These are phyloP conservation scores for Penicillium sp. DNA, from an alignment of 2,329 filamentous ascomycete genomes.

Conservation along the genomic window DNA sequence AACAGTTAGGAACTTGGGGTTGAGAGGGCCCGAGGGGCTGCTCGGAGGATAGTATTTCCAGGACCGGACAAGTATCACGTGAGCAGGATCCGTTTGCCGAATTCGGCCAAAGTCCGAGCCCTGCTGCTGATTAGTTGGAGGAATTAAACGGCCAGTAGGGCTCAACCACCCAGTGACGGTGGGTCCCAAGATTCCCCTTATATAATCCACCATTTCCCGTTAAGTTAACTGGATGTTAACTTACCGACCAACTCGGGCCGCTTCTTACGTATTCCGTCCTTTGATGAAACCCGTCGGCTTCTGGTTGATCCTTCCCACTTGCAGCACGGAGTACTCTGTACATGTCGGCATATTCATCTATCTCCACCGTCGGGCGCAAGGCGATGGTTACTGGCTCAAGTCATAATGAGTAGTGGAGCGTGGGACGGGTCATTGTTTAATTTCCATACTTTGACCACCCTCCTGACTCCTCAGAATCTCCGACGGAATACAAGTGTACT, in stretches of 20 bases:
- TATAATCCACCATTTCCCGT: background rate
- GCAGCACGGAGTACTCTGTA: background rate
- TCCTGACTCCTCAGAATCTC: too few species aligned
- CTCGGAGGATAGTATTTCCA: background rate
- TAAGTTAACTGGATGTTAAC: too few species aligned
- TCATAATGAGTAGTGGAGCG: background rate
- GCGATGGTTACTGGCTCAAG: background rate
- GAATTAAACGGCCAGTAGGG: background rate
- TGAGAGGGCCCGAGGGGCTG: background rate
- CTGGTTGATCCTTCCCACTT: background rate
- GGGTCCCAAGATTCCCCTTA: background rate
- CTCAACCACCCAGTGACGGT: background rate
- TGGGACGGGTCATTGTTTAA: background rate
- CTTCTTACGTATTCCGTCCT: background rate
- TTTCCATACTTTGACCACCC: background rate
- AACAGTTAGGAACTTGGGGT: background rate
- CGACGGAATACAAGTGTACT: background rate
- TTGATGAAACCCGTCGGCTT: background rate
- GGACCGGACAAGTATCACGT: background rate
- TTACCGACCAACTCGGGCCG: background rate
- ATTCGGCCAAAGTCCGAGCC: background rate
- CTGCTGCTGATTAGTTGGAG: background rate
- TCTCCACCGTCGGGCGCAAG: background rate
- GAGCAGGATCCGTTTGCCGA: background rate
- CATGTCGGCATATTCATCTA: background rate